Evolutionary conservation across 805 yeast genomes (phyloP).

Genomic region (Yarrowia bubula): DNA sequence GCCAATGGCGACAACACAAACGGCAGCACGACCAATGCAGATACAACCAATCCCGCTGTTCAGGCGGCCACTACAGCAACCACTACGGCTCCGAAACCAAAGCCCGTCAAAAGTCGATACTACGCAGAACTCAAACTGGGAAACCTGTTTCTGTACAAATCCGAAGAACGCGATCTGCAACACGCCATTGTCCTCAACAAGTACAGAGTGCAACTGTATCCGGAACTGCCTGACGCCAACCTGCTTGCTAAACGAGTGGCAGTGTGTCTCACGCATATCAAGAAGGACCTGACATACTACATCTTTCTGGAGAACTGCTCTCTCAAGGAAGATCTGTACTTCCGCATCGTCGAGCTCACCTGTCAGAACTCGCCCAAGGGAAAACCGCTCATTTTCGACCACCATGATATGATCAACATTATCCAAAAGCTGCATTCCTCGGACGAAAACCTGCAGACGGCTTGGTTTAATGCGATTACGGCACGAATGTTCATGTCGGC

Average conservation of each 20-base stretch:
- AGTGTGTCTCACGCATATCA: constrained; percentile 61
- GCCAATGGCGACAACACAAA: constrained; percentile 40
- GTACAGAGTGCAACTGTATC: constrained; percentile 80
- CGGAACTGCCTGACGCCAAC: constrained; percentile 69
- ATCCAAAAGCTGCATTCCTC: constrained; percentile 77
- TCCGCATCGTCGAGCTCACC: constrained; percentile 54
- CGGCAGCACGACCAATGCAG: too few species aligned
- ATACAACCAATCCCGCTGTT: neutral
- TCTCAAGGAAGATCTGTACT: constrained; percentile 93
- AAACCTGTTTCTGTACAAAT: constrained; percentile 78
- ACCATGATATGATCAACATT: constrained; percentile 67
- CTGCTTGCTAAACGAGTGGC: constrained; percentile 78
- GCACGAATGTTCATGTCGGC: constrained; percentile 80
- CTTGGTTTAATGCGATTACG: constrained; percentile 85
- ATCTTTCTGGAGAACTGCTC: constrained; percentile 55
- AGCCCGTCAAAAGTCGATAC: constrained; percentile 30
- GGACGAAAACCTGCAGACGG: constrained; percentile 76
- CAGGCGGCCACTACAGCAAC: neutral
- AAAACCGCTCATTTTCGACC: constrained; percentile 50
- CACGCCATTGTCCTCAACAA: constrained; percentile 77
- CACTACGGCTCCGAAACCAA: neutral
- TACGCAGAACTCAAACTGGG: constrained; percentile 71
- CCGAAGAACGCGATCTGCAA: constrained; percentile 59
- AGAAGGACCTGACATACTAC: constrained; percentile 28
- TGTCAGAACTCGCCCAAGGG: constrained; percentile 47